A percentile compares a stretch with the other conserved stretches of the same genome.
Evolutionary conservation across 2,329 filamentous ascomycete species (phyloP).

Genomic region (Fusarium sp.): DNA sequence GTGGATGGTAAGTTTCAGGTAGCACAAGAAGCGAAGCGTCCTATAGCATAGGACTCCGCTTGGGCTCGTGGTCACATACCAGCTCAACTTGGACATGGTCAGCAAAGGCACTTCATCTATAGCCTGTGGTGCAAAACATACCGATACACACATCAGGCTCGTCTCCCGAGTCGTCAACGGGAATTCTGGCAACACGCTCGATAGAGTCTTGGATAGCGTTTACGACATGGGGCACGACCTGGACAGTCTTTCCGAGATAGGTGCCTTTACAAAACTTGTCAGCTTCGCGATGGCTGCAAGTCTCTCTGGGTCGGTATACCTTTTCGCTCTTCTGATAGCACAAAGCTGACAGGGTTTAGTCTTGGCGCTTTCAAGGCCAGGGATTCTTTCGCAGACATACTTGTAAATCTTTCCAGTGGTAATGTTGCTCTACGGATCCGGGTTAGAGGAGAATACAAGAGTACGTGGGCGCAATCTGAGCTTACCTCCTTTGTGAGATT

Average conservation of each 20-base stretch:
- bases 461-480: neutral
- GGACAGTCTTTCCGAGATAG: constrained; percentile 77
- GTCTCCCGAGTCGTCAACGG: constrained; percentile 85
- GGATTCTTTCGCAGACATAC: constrained; percentile 76
- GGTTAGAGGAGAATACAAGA: constrained; percentile 82
- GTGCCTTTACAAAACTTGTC: neutral
- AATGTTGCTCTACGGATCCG: constrained; percentile 82
- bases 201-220: constrained; percentile 95
- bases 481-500: constrained; percentile 1
- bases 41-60: neutral
- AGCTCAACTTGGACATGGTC: constrained; percentile 21
- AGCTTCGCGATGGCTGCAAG: neutral
- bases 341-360: neutral
- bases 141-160: constrained; percentile 94
- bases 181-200: constrained; percentile 83
- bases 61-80: constrained; percentile 3
- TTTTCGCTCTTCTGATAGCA: neutral
- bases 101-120: neutral
- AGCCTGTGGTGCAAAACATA: constrained; percentile 54
- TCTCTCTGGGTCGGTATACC: neutral
- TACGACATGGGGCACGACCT: constrained; percentile 85
- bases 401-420: constrained; percentile 98
- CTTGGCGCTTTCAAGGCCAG: neutral
- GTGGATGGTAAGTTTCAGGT: neutral
- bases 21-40: neutral